Base-by-base conservation (phyloP, 2,329 filamentous ascomycete genomes). In the Nothopassalora personata region DNA sequence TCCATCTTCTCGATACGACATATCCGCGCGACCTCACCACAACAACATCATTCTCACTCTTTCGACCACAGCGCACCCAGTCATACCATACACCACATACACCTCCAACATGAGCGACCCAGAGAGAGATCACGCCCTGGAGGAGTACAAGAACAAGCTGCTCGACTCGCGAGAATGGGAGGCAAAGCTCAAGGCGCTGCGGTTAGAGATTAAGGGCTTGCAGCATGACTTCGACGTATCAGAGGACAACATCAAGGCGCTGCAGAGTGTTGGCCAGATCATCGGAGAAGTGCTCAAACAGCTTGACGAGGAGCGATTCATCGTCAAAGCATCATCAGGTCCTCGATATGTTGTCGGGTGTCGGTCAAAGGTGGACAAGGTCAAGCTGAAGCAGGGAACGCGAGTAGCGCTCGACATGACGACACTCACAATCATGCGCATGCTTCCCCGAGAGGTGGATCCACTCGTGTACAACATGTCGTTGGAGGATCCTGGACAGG, bases 391-490 rank as follows among this genome's bases (percentile, higher is more conserved):
- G 84, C 94, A 99, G 78, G 95, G 95, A 70, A 97, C 93, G 30
- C 90, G 94, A 72, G 94, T 99, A 57, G 93, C 94, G 34, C 87
- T 99, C 60, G 94, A 99, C 73, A 99, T 99, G 94, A 99, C 94
- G 54, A 99, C 94, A 19, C 88, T 99, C 68, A 99, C 94, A 61
- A 99, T 99, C 77, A 99, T 99, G 94, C 90, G 94, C 72, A 99
- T 99, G 94, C 83, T 99, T 50, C 95, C 94, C 60, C 89, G 94
- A 75, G 94, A 99, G 80, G 95, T 99, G 73, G 94, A 99, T 73
- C 94, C 94, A 19, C 83, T 99, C 67, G 94, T 99, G 68, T 99
- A 99, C 84, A 99, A 99, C 82, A 99, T 99, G 94, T 99, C 94
- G 19, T 79, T 99, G 69, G 94, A 99, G 76, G 94, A 99, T 74